Conservation (phyloP, 345 rosid genomes). For the Eucalyptus erythrocorys region DNA sequence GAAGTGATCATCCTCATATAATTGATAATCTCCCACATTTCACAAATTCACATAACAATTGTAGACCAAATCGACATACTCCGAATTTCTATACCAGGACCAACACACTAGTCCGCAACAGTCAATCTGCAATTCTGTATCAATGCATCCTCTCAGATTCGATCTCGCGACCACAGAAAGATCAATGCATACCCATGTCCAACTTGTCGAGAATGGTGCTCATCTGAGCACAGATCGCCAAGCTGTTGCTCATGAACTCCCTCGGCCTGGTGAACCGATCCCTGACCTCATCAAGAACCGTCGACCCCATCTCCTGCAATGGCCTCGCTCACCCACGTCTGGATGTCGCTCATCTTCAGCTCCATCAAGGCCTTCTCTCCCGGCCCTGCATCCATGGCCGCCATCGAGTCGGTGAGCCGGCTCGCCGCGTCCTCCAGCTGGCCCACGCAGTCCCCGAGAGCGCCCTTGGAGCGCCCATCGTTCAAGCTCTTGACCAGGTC, state of each 20-base stretch:
- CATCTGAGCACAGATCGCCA: constrained; percentile 59
- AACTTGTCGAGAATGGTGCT: constrained; percentile 23
- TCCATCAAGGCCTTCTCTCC: background rate
- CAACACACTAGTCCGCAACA: background rate
- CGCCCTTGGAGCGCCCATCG: no score
- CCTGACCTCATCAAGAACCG: constrained; percentile 30
- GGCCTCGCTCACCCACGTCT: constrained; percentile 14
- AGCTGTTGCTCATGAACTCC: constrained; percentile 45
- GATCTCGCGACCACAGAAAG: background rate
- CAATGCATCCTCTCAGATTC: background rate
- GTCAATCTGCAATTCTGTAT: background rate
- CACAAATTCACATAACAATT: background rate
- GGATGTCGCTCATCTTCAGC: background rate
- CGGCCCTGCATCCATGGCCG: background rate
- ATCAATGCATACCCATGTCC: constrained; percentile 24
- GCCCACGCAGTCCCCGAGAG: no score
- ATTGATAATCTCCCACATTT: background rate
- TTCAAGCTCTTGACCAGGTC: no score
- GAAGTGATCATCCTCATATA: background rate
- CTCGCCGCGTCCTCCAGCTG: no score
- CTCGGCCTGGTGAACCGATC: constrained; percentile 19
- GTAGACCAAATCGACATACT: background rate
- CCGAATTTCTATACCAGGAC: background rate
- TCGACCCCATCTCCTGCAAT: constrained; percentile 18
- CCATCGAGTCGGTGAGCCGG: no score